phyloP scores from a whole-genome alignment of 192 early-diverging fungal genomes.

The Lobosporangium transversale region DNA sequence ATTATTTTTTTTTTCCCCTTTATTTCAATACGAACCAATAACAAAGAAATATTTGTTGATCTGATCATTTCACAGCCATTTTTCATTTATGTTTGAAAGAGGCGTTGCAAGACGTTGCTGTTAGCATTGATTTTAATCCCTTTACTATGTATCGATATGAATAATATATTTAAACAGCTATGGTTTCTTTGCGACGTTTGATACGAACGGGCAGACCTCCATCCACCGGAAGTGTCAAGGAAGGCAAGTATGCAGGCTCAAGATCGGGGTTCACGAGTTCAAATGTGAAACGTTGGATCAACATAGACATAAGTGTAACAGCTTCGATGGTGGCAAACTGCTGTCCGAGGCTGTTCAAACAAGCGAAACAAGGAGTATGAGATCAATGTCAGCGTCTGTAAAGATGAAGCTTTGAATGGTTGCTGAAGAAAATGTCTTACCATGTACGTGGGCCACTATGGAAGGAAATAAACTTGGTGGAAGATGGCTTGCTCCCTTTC shows the following conservation, averaged over 20 bases:
- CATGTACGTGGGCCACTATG: constrained; percentile 63
- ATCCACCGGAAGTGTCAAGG: constrained; percentile 46
- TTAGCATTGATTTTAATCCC: too few relatives aligned
- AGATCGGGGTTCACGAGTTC: constrained; percentile 36
- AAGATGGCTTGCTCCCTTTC: constrained; percentile 31
- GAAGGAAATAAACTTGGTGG: constrained; percentile 65
- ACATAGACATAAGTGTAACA: constrained; percentile 34
- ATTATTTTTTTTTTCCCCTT: not conserved
- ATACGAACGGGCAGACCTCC: constrained; percentile 39
- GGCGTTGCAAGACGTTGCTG: too few relatives aligned
- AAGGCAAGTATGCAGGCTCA: constrained; percentile 20
- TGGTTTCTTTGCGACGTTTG: constrained; percentile 14
- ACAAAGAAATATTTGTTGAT: not conserved
- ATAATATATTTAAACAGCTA: not conserved
- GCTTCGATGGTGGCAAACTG: constrained; percentile 54
- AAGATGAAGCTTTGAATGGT: not conserved
- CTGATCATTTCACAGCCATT: not conserved
- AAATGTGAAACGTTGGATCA: constrained; percentile 48
- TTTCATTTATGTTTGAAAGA: not conserved
- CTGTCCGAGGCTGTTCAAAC: constrained; percentile 39
- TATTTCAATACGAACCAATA: not conserved
- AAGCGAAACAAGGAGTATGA: not conserved
- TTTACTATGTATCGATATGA: not conserved
- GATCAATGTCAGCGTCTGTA: not conserved
- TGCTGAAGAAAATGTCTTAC: not conserved